A percentile compares a stretch with the other conserved stretches of the same genome.
phyloP scores from a whole-genome alignment of 169 alveolate species.

The Plasmodium vivax region DNA sequence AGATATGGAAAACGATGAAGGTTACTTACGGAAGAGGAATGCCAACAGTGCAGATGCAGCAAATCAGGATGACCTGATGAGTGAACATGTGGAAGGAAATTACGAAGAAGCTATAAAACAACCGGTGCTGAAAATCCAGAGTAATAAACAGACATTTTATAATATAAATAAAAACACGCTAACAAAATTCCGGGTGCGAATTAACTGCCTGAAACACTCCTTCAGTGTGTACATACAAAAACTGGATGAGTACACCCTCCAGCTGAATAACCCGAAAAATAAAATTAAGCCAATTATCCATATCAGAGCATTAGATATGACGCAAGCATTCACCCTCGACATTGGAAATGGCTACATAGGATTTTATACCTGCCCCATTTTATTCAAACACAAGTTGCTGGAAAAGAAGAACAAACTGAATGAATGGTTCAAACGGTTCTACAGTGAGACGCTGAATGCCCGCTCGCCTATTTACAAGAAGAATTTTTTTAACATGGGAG shows the following conservation, averaged over 20 bases:
- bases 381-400: constrained; percentile 65
- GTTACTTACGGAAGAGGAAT: constrained; percentile 22
- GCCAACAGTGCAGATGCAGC: neutral
- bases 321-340: constrained; percentile 71
- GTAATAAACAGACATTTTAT: constrained; percentile 66
- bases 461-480: constrained; percentile 22
- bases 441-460: constrained; percentile 27
- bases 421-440: constrained; percentile 64
- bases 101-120: neutral
- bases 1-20: constrained; percentile 33
- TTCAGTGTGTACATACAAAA: constrained; percentile 74
- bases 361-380: constrained; percentile 72
- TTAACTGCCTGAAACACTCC: constrained; percentile 67
- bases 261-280: constrained; percentile 51
- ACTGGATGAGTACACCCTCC: constrained; percentile 61
- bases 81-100: constrained; percentile 14
- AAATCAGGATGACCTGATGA: constrained; percentile 6
- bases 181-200: constrained; percentile 74
- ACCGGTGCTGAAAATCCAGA: constrained; percentile 71
- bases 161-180: constrained; percentile 61
- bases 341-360: constrained; percentile 75
- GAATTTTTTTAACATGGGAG: constrained; percentile 13
- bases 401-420: constrained; percentile 58
- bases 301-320: constrained; percentile 74
- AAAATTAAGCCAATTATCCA: constrained; percentile 74